Evolutionary conservation across 441 rosid genomes (phyloP).

Genomic region (Raphanus hybrid): DNA sequence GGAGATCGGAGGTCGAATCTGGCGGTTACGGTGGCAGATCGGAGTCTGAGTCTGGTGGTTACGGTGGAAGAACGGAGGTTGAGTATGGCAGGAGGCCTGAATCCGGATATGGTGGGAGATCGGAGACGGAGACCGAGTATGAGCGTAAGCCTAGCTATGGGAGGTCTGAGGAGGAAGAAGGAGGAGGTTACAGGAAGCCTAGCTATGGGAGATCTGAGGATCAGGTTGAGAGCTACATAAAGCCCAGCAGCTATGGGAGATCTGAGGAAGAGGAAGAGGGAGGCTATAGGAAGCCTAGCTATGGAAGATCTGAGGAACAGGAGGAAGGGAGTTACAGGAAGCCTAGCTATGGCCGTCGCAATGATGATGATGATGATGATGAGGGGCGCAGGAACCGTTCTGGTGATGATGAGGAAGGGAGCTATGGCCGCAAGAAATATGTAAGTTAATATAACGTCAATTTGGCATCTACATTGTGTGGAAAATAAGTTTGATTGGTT

Average conservation of each 20-base stretch:
- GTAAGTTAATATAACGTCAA: constrained; percentile 5
- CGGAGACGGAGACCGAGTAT: constrained; percentile 32
- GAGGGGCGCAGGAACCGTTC: constrained; percentile 40
- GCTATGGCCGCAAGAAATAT: constrained; percentile 73
- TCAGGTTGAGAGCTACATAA: constrained; percentile 24
- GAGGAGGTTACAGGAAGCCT: constrained; percentile 33
- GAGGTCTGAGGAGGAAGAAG: constrained; percentile 26
- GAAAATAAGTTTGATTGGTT: no score
- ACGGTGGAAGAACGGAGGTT: no score
- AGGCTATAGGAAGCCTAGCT: constrained; percentile 38
- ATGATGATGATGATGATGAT: constrained; percentile 39
- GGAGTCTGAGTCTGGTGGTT: no score
- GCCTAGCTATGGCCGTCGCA: constrained; percentile 43
- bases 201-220: constrained; percentile 41
- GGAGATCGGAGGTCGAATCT: constrained; percentile 29
- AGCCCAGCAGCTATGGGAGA: constrained; percentile 36
- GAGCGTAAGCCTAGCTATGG: constrained; percentile 45
- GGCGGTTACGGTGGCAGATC: neutral
- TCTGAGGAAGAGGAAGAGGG: constrained; percentile 31
- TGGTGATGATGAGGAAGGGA: constrained; percentile 51
- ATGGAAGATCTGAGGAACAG: constrained; percentile 41
- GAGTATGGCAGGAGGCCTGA: no score
- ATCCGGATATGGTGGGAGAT: constrained; percentile 28
- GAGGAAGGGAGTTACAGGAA: constrained; percentile 19
- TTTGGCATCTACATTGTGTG: no score